Evolutionary conservation across 176 grass and related monocot species (phyloP).

Genomic region (Olyra latifolia): DNA sequence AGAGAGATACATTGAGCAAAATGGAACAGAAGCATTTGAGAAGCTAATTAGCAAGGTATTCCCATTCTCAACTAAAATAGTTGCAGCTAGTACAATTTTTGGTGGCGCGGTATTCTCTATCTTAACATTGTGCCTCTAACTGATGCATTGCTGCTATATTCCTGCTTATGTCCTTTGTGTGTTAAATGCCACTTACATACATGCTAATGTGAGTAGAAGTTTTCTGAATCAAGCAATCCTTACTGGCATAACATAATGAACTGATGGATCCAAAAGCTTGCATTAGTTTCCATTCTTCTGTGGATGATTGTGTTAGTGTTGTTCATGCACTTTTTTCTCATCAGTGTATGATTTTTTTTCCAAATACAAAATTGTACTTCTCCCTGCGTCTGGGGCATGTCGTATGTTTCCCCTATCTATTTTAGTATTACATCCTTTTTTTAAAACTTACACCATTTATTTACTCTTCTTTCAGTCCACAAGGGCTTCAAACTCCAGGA

Average conservation of each 20-base stretch:
- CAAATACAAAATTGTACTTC: neutral
- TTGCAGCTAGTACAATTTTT: neutral
- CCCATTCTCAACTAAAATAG: slow-evolving; percentile 15
- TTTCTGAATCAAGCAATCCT: neutral
- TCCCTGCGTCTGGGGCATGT: neutral
- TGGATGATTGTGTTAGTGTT: slow-evolving; percentile 1
- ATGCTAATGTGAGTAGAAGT: neutral
- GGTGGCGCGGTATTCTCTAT: neutral
- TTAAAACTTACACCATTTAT: neutral
- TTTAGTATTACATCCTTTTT: neutral
- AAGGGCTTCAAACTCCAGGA: slow-evolving; percentile 49
- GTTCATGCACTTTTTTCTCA: neutral
- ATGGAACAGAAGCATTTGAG: slow-evolving; percentile 87
- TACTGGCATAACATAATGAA: neutral
- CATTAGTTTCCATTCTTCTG: neutral
- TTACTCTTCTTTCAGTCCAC: slow-evolving; percentile 56
- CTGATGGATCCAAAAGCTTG: neutral
- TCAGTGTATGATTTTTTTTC: neutral
- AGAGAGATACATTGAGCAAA: slow-evolving; percentile 89
- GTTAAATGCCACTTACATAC: neutral
- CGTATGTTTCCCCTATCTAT: neutral
- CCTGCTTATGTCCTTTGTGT: slow-evolving; percentile 10
- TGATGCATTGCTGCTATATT: neutral
- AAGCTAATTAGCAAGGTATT: slow-evolving; percentile 91
- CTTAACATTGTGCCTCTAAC: neutral